These are phyloP conservation scores for Cicer yamashitae DNA, from an alignment of 306 rosid species.

Conservation along the genomic window DNA sequence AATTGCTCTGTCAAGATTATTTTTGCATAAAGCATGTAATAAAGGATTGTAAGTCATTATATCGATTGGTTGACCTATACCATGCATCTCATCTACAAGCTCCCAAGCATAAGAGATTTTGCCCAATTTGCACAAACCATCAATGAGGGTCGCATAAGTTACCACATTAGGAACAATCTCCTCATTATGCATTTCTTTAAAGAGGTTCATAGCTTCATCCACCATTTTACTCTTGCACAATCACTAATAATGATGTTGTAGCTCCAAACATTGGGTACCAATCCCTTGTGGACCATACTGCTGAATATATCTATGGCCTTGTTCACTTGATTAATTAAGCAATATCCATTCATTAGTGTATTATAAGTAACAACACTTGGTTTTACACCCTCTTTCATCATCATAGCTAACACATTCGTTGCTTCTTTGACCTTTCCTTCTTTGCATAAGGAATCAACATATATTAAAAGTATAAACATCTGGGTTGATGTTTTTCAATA, in stretches of 20 bases:
- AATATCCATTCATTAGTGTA: too few species aligned
- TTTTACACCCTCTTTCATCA: too few species aligned
- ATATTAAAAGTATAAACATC: not conserved
- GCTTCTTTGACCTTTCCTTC: too few species aligned
- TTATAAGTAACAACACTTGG: too few species aligned
- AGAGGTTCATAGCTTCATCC: not conserved
- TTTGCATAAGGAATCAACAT: not conserved
- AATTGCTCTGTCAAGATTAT: too few species aligned
- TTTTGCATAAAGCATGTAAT: not conserved
- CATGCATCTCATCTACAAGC: not conserved
- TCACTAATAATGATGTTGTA: not conserved
- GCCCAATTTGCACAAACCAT: not conserved
- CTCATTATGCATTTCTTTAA: not conserved
- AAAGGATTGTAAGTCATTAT: not conserved
- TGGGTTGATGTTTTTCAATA: not conserved
- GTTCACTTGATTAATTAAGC: too few species aligned
- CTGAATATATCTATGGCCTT: too few species aligned
- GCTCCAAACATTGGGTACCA: too few species aligned
- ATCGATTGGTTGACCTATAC: not conserved
- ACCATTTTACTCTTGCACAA: not conserved
- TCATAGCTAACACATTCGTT: too few species aligned
- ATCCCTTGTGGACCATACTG: too few species aligned
- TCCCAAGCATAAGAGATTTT: not conserved
- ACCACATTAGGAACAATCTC: not conserved
- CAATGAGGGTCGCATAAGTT: not conserved